Evolutionary conservation across 2,329 filamentous ascomycete genomes (phyloP), one percentile per base, ranked within the genome.

Genomic region (Phaeosphaeriaceae sp.): DNA sequence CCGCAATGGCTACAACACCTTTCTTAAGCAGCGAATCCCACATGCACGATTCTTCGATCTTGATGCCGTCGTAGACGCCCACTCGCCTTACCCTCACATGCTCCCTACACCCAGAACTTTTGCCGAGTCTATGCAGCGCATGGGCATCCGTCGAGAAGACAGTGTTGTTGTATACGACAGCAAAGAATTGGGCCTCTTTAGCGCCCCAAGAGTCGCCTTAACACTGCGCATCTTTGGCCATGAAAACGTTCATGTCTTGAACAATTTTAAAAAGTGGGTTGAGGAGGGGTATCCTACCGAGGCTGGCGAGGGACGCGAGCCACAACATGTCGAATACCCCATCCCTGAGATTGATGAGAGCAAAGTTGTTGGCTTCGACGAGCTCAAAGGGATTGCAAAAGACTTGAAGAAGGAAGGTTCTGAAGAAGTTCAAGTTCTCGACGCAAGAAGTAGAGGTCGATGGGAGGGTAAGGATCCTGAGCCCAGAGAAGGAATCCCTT

Each of bases 201-300:
- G 89, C 63, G 94, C 93, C 1, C 94, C 94, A 3, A 84, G 94
- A 34, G 93, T 96, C 0, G 93, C 87, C 48, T 99, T 94, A 94
- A 99, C 93, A 1, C 79, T 99, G 58, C 86, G 85, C 66, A 85
- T 91, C 28, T 97, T 97, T 73, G 94, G 94, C 1, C 94, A 99
- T 72, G 79, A 85, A 36, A 87, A 85, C 56, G 93, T 99, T 12
- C 92, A 97, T 72, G 76, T 99, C 15, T 77, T 99, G 46, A 95
- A 99, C 78, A 99, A 99, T 77, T 99, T 97, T 77, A 89, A 87
- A 72, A 76, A 89, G n/a, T 99, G 92, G 91, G 87, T 93, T 1
- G 88, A 93, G 28, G 81, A 95, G 67, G 91, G 89, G 1, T 83
- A 87, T 58, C 89, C 92, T 0, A 88, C 87, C 0, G 92, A 96